Evolutionary conservation across 352 stramenopile genomes (phyloP), one percentile per base, ranked within the genome.

Genomic region (Pythium dissimile): DNA sequence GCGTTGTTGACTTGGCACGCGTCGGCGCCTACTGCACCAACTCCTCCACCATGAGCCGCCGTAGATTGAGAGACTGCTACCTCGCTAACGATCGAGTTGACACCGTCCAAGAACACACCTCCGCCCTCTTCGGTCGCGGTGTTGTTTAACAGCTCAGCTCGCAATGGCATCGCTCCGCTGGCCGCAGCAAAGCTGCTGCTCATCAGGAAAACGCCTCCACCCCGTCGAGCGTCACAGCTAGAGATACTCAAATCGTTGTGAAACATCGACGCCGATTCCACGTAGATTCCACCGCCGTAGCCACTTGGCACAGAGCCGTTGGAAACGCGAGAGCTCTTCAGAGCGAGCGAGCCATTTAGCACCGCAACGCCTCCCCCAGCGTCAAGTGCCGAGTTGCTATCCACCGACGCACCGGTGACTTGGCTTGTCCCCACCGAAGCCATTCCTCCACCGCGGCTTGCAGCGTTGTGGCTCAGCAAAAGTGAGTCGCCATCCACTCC

Each of bases 201-300:
- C 21, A 26, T 10, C 13, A 62, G 2, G 5, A 44, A 62, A 3
- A 55, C 21, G 2, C 60, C 60, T 10, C 52, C 60, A 8, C 60
- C 60, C 1, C 8, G 18, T 10, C 13, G 16, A 1, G 60, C 60
- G 11, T 41, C 20, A 12, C 52, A 62, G 0, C 7, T 26, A 3
- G 39, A 37, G 5, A 67, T 23, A 6, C 16, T 12, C 18, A 67
- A 24, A 4, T 45, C 46, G 21, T 54, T 45, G 24, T 59, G 52
- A 3, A 51, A 26, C 2, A 59, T 21, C 0, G 52, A 42, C 2
- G 52, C 38, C 2, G 28, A 15, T 9, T 23, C 27, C 6, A 62
- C 32, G 61, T 59, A 68, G 23, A 64, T 23, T 16, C 61, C 61
- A 16, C 61, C 61, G 20, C 61, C 61, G 11, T 37, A 15, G 1